These are phyloP conservation scores for Colletotrichum ledebouriae DNA, from an alignment of 2,329 filamentous ascomycete species.

Conservation along the genomic window DNA sequence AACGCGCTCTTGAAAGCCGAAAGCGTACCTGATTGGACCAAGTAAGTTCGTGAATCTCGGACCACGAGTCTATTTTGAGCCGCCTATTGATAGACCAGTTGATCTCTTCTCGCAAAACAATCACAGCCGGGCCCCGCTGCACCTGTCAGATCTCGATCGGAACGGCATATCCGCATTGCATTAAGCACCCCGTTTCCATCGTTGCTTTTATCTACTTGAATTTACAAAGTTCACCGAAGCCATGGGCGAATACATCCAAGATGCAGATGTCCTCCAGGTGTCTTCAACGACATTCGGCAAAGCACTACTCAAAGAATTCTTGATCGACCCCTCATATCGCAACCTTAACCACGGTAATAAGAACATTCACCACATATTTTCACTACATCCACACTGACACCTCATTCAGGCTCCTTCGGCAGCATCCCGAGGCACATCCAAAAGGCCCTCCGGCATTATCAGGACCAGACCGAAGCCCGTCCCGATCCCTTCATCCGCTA, in stretches of 20 bases:
- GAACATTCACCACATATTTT: not conserved
- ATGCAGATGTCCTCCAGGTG: not conserved
- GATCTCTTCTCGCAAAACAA: too few species aligned
- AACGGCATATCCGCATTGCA: not conserved
- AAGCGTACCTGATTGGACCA: too few species aligned
- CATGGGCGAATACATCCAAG: slow-evolving; percentile 27
- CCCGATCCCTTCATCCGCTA: slow-evolving; percentile 85
- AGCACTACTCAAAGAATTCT: slow-evolving; percentile 72
- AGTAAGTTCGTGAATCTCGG: too few species aligned
- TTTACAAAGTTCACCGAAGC: not conserved
- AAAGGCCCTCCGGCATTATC: slow-evolving; percentile 71
- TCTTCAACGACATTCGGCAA: slow-evolving; percentile 49
- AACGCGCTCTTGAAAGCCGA: too few species aligned
- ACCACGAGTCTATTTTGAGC: too few species aligned
- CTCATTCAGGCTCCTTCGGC: slow-evolving; percentile 78
- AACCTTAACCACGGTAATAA: slow-evolving; percentile 83
- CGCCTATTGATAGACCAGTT: too few species aligned
- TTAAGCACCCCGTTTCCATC: not conserved
- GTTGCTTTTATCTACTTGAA: not conserved
- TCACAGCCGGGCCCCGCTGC: too few species aligned
- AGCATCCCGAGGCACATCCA: slow-evolving; percentile 76
- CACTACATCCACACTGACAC: slow-evolving; percentile 36
- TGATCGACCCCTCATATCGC: slow-evolving; percentile 75
- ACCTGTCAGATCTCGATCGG: not conserved
- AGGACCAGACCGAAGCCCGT: slow-evolving; percentile 74